Base-by-base conservation (phyloP, 306 rosid species). In the Begonia masoniana region DNA sequence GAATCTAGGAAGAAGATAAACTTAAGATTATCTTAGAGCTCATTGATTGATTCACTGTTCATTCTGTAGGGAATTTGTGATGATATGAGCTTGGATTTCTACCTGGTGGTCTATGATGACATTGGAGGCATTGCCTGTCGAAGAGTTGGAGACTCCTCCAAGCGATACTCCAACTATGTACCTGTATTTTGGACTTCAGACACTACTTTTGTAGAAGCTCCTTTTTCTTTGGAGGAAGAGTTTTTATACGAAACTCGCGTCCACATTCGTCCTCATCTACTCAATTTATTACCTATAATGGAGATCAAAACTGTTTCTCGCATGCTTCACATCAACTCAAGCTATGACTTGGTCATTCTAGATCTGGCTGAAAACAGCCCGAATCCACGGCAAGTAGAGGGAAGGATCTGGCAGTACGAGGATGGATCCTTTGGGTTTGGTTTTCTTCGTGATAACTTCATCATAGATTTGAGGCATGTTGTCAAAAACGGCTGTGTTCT, bases 381-480 rank as follows among this genome's bases (percentile, higher is more conserved):
- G 11, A 75, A 78, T 65, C 80, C 79, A 46, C 76, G 65, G 65
- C 70, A 51, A 50, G 85, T 72, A 49, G 92, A 79, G 72, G 99
- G 96, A 63, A 76, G 96, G 70, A 78, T 92, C 69, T 92, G 99
- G 96, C 81, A 66, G 71, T 92, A 86, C 56, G 64, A 52, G 10
- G 76, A 87, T 45, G 96, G 96, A 12, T 74, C 86, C 41, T 92
- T 86, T 15, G 96, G 99, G 64, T 86, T 92, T 56, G 99, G 99
- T 13, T 86, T 79, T 60, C 75, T 86, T 58, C 75, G 72, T 47
- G 99, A 92, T 56, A 72, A 77, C 65, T 77, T 83, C 62, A 78
- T 83, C 43, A 61, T 88, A 64, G 94, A 86, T 78, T 53, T 86
- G 80, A 86, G 77, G 71, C 80, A 58, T 31, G 70, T 91, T 52